A percentile compares a stretch with the other conserved stretches of the same genome.
Conservation (phyloP, 202 grass and related monocot species). For the Saccharum hybrid region DNA sequence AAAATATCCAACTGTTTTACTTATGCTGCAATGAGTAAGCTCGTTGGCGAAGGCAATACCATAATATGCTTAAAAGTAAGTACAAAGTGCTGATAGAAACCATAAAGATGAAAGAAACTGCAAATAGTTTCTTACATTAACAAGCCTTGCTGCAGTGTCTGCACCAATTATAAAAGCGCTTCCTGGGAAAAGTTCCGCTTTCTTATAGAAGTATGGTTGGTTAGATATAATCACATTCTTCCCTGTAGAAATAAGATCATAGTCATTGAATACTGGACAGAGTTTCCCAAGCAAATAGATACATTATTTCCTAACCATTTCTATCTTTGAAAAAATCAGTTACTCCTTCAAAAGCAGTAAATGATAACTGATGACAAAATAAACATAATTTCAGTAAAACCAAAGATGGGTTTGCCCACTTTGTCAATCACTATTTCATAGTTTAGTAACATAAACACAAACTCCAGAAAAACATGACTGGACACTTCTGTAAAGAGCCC, state of each 20-base stretch:
- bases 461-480: no score
- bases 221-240: constrained; percentile 94
- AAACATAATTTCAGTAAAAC: constrained; percentile 19
- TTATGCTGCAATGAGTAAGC: neutral
- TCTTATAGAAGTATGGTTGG: constrained; percentile 97
- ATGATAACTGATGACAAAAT: neutral
- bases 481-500: neutral
- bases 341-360: neutral
- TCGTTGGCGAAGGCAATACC: constrained; percentile 1
- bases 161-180: constrained; percentile 92
- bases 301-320: constrained; percentile 15
- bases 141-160: constrained; percentile 89
- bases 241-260: constrained; percentile 59
- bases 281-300: neutral
- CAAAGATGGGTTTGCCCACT: neutral
- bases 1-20: constrained; percentile 17
- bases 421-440: constrained; percentile 23
- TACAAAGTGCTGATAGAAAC: constrained; percentile 17
- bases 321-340: neutral
- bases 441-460: constrained; percentile 24
- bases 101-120: constrained; percentile 1
- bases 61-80: constrained; percentile 19
- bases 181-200: constrained; percentile 87
- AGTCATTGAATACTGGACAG: constrained; percentile 36
- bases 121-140: constrained; percentile 72